Evolutionary conservation across 208 protist species (phyloP).

Genomic region (Trypanosoma grayi): DNA sequence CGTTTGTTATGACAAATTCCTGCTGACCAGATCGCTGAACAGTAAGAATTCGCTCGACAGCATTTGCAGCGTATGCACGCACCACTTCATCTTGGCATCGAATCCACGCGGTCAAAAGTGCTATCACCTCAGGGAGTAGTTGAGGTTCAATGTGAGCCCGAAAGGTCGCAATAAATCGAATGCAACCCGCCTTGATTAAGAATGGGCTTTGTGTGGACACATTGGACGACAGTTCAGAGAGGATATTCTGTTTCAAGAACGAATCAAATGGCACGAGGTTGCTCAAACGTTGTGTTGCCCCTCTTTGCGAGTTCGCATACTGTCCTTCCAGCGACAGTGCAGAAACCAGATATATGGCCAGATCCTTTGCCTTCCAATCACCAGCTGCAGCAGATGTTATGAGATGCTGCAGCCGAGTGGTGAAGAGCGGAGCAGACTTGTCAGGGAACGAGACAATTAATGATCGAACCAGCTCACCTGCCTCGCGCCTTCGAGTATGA

Average conservation of each 20-base stretch:
- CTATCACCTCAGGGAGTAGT: slow-evolving; percentile 52
- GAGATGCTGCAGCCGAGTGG: slow-evolving; percentile 44
- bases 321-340: slow-evolving; percentile 83
- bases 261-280: slow-evolving; percentile 81
- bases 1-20: slow-evolving; percentile 38
- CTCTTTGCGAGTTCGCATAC: slow-evolving; percentile 54
- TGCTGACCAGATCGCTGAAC: slow-evolving; percentile 41
- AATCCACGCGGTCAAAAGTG: slow-evolving; percentile 69
- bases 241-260: slow-evolving; percentile 85
- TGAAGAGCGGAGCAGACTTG: slow-evolving; percentile 58
- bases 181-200: slow-evolving; percentile 94
- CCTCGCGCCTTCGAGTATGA: slow-evolving; percentile 90
- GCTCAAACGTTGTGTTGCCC: slow-evolving; percentile 53
- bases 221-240: slow-evolving; percentile 81
- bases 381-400: slow-evolving; percentile 23
- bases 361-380: slow-evolving; percentile 96
- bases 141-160: slow-evolving; percentile 74
- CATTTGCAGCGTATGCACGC: slow-evolving; percentile 92
- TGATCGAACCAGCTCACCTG: slow-evolving; percentile 89
- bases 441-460: slow-evolving; percentile 78
- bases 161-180: slow-evolving; percentile 96
- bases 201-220: slow-evolving; percentile 46
- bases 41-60: slow-evolving; percentile 89
- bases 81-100: slow-evolving; percentile 76
- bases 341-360: slow-evolving; percentile 95